Evolutionary conservation across 352 stramenopile species (phyloP).

Genomic region (Pythium graminicola): DNA sequence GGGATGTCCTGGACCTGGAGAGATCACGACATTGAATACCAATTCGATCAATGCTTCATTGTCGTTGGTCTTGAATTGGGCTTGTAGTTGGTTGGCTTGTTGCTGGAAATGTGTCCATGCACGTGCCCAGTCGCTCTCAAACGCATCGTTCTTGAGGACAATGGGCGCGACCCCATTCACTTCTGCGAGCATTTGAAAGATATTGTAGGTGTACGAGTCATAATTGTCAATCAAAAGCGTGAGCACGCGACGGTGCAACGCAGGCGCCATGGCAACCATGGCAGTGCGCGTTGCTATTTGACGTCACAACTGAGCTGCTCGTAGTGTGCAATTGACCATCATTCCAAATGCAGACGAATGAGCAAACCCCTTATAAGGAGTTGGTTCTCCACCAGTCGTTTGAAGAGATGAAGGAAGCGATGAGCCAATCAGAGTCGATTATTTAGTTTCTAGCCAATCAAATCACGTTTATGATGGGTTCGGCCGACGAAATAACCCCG

Average conservation of each 20-base stretch:
- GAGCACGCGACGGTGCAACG: slow-evolving; percentile 26
- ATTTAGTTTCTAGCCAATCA: too few species aligned
- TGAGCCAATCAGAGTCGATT: too few species aligned
- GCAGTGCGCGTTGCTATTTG: background rate
- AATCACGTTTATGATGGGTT: too few species aligned
- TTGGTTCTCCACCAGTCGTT: too few species aligned
- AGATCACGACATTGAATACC: slow-evolving; percentile 85
- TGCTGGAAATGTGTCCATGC: slow-evolving; percentile 51
- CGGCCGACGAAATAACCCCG: too few species aligned
- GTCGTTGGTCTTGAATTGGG: background rate
- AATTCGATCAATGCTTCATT: slow-evolving; percentile 5
- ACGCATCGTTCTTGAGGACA: slow-evolving; percentile 92
- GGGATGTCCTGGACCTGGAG: slow-evolving; percentile 88
- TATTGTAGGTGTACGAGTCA: slow-evolving; percentile 98
- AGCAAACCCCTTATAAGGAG: too few species aligned
- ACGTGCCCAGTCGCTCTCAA: slow-evolving; percentile 51
- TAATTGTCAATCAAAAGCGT: slow-evolving; percentile 97
- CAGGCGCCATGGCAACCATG: slow-evolving; percentile 28
- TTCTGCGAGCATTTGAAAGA: slow-evolving; percentile 92
- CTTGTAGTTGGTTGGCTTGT: slow-evolving; percentile 22
- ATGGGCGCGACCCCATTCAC: slow-evolving; percentile 83
- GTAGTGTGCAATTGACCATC: too few species aligned
- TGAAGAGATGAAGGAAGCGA: too few species aligned
- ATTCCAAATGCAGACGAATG: too few species aligned
- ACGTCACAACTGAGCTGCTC: too few species aligned